Conservation (phyloP, 2,329 filamentous ascomycete species). For the Botrytis aclada region DNA sequence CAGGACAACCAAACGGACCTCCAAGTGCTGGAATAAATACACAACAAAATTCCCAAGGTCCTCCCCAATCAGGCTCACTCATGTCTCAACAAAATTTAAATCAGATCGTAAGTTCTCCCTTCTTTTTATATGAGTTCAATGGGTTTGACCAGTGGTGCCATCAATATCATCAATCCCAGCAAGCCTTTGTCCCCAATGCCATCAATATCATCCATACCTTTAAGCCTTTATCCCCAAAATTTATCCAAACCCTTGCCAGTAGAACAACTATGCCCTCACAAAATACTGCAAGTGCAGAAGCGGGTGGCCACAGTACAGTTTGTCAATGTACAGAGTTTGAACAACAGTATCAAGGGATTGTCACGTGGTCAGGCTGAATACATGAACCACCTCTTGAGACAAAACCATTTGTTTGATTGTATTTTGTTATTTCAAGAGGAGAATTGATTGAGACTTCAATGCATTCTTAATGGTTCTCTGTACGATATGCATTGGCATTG, state of each 20-base stretch:
- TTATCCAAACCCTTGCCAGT: background rate
- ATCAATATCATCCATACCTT: background rate
- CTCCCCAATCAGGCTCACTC: conserved; percentile 45
- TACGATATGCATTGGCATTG: background rate
- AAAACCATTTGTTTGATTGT: background rate
- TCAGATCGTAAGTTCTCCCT: conserved; percentile 75
- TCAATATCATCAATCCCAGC: background rate
- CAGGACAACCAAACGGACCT: conserved; percentile 46
- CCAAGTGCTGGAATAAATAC: conserved; percentile 44
- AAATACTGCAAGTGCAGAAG: background rate
- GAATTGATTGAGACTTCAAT: background rate
- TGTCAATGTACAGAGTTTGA: background rate
- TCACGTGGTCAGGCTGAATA: conserved; percentile 1
- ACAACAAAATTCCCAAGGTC: conserved; percentile 47
- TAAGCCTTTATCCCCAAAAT: background rate
- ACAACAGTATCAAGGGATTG: background rate
- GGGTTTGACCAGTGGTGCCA: background rate
- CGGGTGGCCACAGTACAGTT: background rate
- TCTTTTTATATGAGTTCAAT: background rate
- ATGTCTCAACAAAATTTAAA: conserved; percentile 90
- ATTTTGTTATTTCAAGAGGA: background rate
- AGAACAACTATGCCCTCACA: background rate
- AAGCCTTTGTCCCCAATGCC: background rate
- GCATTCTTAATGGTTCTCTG: background rate
- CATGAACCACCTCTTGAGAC: background rate